A percentile compares a stretch with the other conserved stretches of the same genome.
Evolutionary conservation across 306 rosid species (phyloP).

Genomic region (Alnus glutinosa): DNA sequence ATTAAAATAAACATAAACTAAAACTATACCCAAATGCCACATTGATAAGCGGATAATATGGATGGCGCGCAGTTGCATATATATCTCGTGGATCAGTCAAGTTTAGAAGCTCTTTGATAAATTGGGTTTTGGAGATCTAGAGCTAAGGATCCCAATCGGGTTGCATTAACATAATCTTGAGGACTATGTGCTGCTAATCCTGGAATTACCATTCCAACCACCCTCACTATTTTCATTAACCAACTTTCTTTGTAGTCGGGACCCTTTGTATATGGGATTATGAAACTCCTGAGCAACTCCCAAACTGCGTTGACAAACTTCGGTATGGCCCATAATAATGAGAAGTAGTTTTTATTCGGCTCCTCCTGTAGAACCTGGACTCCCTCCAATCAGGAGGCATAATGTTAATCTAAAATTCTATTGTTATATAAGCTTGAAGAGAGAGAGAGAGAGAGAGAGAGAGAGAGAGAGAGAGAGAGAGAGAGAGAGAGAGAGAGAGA

Average conservation of each 20-base stretch:
- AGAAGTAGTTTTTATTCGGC: slow-evolving; percentile 78
- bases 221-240: slow-evolving; percentile 46
- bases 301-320: slow-evolving; percentile 56
- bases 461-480: no score
- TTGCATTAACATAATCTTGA: slow-evolving; percentile 53
- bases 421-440: not conserved
- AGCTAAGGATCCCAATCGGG: slow-evolving; percentile 45
- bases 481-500: no score
- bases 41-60: no score
- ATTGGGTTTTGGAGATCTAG: slow-evolving; percentile 4
- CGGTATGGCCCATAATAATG: slow-evolving; percentile 53
- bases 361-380: slow-evolving; percentile 60
- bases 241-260: slow-evolving; percentile 42
- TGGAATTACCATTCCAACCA: slow-evolving; percentile 62
- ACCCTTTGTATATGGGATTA: slow-evolving; percentile 47
- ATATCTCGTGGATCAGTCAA: slow-evolving; percentile 8
- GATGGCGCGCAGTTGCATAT: no score
- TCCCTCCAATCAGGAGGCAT: slow-evolving; percentile 2
- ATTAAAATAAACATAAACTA: no score
- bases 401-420: not conserved
- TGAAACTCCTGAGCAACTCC: slow-evolving; percentile 67
- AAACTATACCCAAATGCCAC: no score
- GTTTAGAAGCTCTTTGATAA: slow-evolving; percentile 24
- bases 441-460: not conserved
- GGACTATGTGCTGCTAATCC: slow-evolving; percentile 64